phyloP scores from a whole-genome alignment of 441 rosid genomes.

The Erodium moschatum region DNA sequence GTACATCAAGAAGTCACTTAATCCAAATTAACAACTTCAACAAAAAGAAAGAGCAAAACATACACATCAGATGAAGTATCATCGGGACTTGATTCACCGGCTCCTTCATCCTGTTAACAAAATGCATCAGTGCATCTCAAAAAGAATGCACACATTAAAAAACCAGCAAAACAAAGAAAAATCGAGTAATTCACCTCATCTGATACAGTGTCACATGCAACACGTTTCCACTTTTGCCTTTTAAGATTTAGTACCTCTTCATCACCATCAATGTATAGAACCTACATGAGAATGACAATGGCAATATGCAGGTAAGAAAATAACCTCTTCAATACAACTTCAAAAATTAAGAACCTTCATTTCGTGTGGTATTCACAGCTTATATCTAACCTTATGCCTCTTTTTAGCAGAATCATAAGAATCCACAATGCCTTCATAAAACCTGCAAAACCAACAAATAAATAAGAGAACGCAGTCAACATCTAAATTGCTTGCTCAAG shows the following conservation, averaged over 20 bases:
- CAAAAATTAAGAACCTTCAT: neutral
- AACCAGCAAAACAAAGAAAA: neutral
- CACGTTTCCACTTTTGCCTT: conserved; percentile 49
- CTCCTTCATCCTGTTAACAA: conserved; percentile 44
- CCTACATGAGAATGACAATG: conserved; percentile 31
- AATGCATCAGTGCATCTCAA: conserved; percentile 4
- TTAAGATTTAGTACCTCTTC: conserved; percentile 51
- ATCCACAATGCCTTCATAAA: conserved; percentile 55
- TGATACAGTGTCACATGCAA: conserved; percentile 26
- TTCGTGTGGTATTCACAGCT: neutral
- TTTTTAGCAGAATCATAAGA: conserved; percentile 54
- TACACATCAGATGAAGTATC: conserved; percentile 45
- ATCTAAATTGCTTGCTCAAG: neutral
- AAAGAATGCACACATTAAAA: conserved; percentile 2
- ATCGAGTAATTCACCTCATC: conserved; percentile 38
- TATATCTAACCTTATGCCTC: conserved; percentile 65
- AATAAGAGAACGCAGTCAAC: neutral
- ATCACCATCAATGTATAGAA: conserved; percentile 70
- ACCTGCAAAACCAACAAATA: conserved; percentile 41
- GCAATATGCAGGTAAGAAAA: conserved; percentile 8
- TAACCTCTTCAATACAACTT: neutral
- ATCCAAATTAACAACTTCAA: neutral
- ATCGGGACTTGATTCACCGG: conserved; percentile 35
- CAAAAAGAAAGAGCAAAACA: conserved; percentile 20
- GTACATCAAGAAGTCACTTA: no score